Percentiles rank a stretch among this genome's conserved stretches.
phyloP scores from a whole-genome alignment of 371 early-diverging fungal species.

The Zopfochytrium polystomum region DNA sequence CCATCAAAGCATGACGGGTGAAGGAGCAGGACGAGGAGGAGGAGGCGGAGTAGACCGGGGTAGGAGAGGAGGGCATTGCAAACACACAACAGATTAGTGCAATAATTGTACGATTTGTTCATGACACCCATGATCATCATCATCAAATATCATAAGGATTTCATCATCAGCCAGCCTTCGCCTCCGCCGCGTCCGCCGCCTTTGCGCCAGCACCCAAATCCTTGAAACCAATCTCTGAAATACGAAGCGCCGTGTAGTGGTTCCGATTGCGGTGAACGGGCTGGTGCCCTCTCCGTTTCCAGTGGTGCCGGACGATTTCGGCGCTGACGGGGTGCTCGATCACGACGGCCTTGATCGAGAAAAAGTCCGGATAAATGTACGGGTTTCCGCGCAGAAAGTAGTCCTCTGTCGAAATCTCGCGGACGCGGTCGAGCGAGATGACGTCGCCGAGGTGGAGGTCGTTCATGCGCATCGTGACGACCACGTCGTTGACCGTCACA shows the following conservation, averaged over 20 bases:
- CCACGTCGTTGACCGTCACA: conserved; percentile 82
- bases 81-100: too few relatives aligned
- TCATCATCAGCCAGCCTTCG: too few relatives aligned
- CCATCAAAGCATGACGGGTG: too few relatives aligned
- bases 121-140: too few relatives aligned
- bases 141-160: too few relatives aligned
- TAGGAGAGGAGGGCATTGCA: too few relatives aligned
- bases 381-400: conserved; percentile 85
- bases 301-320: conserved; percentile 80
- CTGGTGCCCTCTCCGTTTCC: conserved; percentile 82
- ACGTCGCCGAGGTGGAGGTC: conserved; percentile 77
- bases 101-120: too few relatives aligned
- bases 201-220: too few relatives aligned
- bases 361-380: conserved; percentile 68
- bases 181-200: too few relatives aligned
- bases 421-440: conserved; percentile 77
- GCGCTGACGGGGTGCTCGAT: conserved; percentile 83
- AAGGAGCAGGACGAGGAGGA: too few relatives aligned
- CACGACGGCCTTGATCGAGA: conserved; percentile 77
- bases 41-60: too few relatives aligned
- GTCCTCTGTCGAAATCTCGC: conserved; percentile 83
- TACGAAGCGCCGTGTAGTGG: conserved; percentile 72
- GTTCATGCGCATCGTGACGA: conserved; percentile 75
- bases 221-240: conserved; percentile 54
- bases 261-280: conserved; percentile 68